phyloP scores from a whole-genome alignment of 2,329 filamentous ascomycete genomes.

The Aspergillus pseudoterreus region DNA sequence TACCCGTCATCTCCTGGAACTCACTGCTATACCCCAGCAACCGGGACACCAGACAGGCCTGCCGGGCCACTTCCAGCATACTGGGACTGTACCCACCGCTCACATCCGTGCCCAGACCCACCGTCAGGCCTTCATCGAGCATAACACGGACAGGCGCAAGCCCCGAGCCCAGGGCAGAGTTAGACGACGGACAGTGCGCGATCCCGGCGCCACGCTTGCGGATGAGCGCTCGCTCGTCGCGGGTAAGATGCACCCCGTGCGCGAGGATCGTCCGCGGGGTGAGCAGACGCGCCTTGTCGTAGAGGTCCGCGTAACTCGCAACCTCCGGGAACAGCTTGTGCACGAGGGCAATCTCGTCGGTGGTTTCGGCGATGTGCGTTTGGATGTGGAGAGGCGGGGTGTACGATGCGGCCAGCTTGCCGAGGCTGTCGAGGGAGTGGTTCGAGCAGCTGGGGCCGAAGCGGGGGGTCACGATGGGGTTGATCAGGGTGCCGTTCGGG shows the following conservation, averaged over 20 bases:
- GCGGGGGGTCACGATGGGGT: slow-evolving; percentile 73
- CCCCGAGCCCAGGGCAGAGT: slow-evolving; percentile 77
- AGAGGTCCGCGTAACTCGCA: slow-evolving; percentile 69
- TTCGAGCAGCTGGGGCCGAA: slow-evolving; percentile 56
- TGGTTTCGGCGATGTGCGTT: slow-evolving; percentile 87
- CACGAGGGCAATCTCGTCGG: slow-evolving; percentile 68
- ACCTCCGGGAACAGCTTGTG: slow-evolving; percentile 51
- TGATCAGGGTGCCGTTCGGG: slow-evolving; percentile 57
- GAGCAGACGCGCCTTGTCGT: slow-evolving; percentile 68
- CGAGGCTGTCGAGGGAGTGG: slow-evolving; percentile 58
- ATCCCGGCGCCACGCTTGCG: slow-evolving; percentile 61
- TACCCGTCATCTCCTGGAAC: slow-evolving; percentile 23
- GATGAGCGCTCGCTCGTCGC: slow-evolving; percentile 64
- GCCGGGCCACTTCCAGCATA: slow-evolving; percentile 76
- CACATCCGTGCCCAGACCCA: slow-evolving; percentile 88
- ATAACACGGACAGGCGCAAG: slow-evolving; percentile 71
- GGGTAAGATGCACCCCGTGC: slow-evolving; percentile 73
- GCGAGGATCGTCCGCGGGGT: slow-evolving; percentile 74
- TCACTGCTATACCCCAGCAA: slow-evolving; percentile 55
- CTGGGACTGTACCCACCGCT: slow-evolving; percentile 81
- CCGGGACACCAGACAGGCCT: slow-evolving; percentile 74
- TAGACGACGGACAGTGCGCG: slow-evolving; percentile 82
- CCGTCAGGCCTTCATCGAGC: slow-evolving; percentile 68
- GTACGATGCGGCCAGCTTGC: slow-evolving; percentile 58
- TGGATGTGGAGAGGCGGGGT: slow-evolving; percentile 63